Percentiles rank a stretch among this genome's conserved stretches.
These are phyloP conservation scores for Albizia julibrissin DNA, from an alignment of 306 rosid genomes.

Conservation along the genomic window DNA sequence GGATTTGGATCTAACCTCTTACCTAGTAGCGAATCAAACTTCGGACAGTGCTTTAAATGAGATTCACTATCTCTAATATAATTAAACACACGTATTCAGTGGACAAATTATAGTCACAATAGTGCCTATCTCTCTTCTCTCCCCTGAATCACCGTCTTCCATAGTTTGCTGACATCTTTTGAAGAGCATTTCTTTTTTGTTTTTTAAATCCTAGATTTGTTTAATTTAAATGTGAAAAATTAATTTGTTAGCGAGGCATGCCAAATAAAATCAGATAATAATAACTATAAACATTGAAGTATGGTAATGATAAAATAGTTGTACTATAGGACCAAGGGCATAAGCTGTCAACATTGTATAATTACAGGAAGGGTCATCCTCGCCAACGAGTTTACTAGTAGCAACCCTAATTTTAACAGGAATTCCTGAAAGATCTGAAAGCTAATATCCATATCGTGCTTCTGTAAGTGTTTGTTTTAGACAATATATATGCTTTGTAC, in stretches of 20 bases:
- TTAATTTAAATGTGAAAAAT: not conserved
- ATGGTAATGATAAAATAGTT: not conserved
- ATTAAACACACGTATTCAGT: too few relatives aligned
- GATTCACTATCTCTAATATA: too few relatives aligned
- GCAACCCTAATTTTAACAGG: not conserved
- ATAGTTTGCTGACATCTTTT: not conserved
- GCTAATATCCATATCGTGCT: not conserved
- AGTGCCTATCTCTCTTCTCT: too few relatives aligned
- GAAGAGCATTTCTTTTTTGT: not conserved
- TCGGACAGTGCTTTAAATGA: too few relatives aligned
- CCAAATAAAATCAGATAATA: too few relatives aligned
- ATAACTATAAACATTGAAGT: not conserved
- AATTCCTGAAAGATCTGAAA: constrained; percentile 3
- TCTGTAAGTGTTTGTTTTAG: not conserved
- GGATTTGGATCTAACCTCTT: too few relatives aligned
- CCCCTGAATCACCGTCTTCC: not conserved
- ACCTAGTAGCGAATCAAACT: too few relatives aligned
- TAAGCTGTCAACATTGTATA: not conserved
- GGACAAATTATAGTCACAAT: too few relatives aligned
- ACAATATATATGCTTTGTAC: not conserved
- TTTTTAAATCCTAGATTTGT: not conserved
- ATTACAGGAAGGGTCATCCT: not conserved
- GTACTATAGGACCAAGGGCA: not conserved
- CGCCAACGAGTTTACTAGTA: not conserved
- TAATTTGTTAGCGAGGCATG: too few relatives aligned